Conservation (phyloP, 2,329 filamentous ascomycete species). For the Pyricularia pennisetigena region DNA sequence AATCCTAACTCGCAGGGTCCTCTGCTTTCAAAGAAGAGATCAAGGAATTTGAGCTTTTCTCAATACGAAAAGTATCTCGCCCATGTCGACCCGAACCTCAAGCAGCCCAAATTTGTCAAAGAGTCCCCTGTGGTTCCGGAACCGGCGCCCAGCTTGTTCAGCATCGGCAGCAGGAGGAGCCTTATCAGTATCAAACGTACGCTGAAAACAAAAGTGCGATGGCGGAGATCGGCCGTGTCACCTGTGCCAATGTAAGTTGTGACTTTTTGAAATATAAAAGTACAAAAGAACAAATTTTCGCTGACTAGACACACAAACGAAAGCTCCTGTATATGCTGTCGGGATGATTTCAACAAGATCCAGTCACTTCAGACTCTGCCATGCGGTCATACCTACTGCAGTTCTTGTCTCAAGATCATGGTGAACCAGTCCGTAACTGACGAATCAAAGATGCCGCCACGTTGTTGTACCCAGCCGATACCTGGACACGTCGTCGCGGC, state of each 20-base stretch:
- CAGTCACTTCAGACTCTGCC: slow-evolving; percentile 37
- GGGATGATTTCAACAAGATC: slow-evolving; percentile 37
- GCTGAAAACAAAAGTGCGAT: slow-evolving; percentile 31
- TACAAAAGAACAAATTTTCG: not conserved
- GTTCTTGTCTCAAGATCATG: slow-evolving; percentile 41
- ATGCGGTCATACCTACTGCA: slow-evolving; percentile 50
- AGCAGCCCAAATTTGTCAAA: slow-evolving; percentile 30
- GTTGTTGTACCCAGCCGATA: slow-evolving; percentile 49
- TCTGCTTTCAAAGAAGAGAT: slow-evolving; percentile 28
- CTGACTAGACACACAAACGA: not conserved
- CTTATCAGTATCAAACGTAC: slow-evolving; percentile 34
- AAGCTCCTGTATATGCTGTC: slow-evolving; percentile 49
- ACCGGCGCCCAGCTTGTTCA: slow-evolving; percentile 29
- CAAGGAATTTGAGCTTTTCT: slow-evolving; percentile 33
- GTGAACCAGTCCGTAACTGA: slow-evolving; percentile 43
- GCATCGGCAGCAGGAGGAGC: slow-evolving; percentile 33
- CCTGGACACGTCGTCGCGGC: slow-evolving; percentile 36
- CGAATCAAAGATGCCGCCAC: slow-evolving; percentile 52
- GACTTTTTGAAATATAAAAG: too few species aligned
- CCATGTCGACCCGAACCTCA: slow-evolving; percentile 30
- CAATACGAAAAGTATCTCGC: slow-evolving; percentile 42
- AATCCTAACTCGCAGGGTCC: slow-evolving; percentile 26
- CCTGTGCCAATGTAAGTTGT: slow-evolving; percentile 3
- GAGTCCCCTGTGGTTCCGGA: slow-evolving; percentile 16
- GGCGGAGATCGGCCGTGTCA: slow-evolving; percentile 24